phyloP scores from a whole-genome alignment of 1,284 basidiomycete species.

The Heterobasidion irregulare region DNA sequence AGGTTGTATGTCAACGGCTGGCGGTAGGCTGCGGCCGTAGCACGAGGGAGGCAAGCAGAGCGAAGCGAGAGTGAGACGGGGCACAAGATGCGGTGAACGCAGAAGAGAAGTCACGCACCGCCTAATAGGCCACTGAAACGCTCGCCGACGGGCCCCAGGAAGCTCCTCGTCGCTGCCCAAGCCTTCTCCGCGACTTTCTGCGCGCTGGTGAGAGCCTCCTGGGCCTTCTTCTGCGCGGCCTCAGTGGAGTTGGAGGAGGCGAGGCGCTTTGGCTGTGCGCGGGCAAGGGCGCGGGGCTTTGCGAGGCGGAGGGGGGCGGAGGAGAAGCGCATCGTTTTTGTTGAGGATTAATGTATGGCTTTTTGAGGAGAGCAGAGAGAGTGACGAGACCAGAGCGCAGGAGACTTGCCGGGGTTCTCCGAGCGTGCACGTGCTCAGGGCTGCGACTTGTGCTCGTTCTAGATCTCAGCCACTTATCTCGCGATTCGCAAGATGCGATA shows the following conservation, averaged over 20 bases:
- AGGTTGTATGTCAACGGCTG: slow-evolving; percentile 82
- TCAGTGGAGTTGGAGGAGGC: slow-evolving; percentile 9
- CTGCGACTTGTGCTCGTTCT: no score
- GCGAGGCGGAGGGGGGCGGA: slow-evolving; percentile 12
- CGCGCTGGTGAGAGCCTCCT: slow-evolving; percentile 51
- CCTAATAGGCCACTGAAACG: slow-evolving; percentile 55
- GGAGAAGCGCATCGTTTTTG: not conserved
- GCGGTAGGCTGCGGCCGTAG: slow-evolving; percentile 56
- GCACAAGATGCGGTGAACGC: not conserved
- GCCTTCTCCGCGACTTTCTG: slow-evolving; percentile 50
- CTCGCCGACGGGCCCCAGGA: slow-evolving; percentile 53
- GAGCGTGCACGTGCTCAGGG: no score
- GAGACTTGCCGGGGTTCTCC: no score
- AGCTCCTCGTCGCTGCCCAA: slow-evolving; percentile 42
- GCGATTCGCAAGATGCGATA: not conserved
- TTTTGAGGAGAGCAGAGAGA: not conserved
- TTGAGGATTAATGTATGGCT: not conserved
- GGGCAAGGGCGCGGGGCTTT: slow-evolving; percentile 13
- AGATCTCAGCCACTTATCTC: no score
- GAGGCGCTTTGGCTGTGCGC: slow-evolving; percentile 14
- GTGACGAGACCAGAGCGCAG: not conserved
- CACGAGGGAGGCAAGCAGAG: not conserved
- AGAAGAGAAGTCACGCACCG: slow-evolving; percentile 34
- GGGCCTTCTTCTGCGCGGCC: slow-evolving; percentile 54
- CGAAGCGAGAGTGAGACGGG: not conserved